Percentiles rank a stretch among this genome's conserved stretches.
Evolutionary conservation across 495 filamentous ascomycete species (phyloP).

Genomic region (Talaromyces adpressus): DNA sequence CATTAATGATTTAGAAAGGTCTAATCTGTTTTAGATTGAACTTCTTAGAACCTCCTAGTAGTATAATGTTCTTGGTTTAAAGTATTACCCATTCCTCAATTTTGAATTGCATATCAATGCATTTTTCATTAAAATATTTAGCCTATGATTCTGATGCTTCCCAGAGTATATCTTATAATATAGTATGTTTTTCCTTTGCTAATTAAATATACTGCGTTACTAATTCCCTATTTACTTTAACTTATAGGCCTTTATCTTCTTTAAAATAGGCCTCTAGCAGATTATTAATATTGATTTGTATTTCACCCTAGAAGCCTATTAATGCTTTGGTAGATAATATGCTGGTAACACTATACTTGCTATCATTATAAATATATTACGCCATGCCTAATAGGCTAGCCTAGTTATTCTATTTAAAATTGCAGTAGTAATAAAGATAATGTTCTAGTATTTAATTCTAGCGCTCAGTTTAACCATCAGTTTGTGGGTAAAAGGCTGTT

Average conservation of each 20-base stretch:
- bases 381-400: constrained; percentile 11
- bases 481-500: neutral
- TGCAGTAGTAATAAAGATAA: constrained; percentile 14
- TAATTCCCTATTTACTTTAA: too few relatives aligned
- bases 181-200: too few relatives aligned
- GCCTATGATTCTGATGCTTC: neutral
- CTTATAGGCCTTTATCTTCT: neutral
- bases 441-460: constrained; percentile 16
- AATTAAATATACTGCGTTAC: too few relatives aligned
- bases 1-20: too few relatives aligned
- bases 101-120: neutral
- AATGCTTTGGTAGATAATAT: neutral
- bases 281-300: too few relatives aligned
- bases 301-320: neutral
- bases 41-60: too few relatives aligned
- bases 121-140: neutral
- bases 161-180: neutral
- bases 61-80: too few relatives aligned
- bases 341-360: neutral
- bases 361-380: constrained; percentile 4
- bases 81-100: neutral
- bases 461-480: constrained; percentile 10
- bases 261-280: neutral
- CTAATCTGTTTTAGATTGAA: too few relatives aligned
- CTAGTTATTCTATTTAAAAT: constrained; percentile 17